A percentile compares a stretch with the other conserved stretches of the same genome.
These are phyloP conservation scores for Yarrowia sp. DNA, from an alignment of 805 yeast genomes.

Conservation along the genomic window DNA sequence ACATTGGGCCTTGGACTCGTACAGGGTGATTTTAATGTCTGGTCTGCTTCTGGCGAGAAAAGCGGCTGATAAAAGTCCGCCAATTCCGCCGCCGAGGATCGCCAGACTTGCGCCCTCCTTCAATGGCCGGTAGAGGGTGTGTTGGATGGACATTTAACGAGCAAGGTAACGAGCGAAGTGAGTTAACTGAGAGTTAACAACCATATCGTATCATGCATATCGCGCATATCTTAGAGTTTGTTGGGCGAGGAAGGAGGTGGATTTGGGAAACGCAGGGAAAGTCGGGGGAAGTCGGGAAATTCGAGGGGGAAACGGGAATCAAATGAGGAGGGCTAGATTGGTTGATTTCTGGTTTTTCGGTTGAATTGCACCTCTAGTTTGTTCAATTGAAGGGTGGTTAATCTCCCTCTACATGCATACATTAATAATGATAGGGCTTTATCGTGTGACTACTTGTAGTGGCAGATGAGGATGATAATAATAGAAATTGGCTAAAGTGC, in stretches of 20 bases:
- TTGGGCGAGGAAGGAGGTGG: too few species aligned
- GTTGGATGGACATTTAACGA: slow-evolving; percentile 20
- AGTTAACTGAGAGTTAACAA: background rate
- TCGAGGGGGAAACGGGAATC: background rate
- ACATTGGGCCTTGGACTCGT: slow-evolving; percentile 60
- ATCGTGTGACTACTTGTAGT: too few species aligned
- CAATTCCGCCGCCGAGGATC: slow-evolving; percentile 86
- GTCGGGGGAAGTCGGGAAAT: background rate
- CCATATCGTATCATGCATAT: slow-evolving; percentile 23
- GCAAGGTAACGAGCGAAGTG: background rate
- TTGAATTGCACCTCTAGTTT: too few species aligned
- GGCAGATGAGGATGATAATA: too few species aligned
- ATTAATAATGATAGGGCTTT: too few species aligned
- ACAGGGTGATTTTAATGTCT: slow-evolving; percentile 68
- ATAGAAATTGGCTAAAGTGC: too few species aligned
- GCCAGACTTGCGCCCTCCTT: slow-evolving; percentile 50
- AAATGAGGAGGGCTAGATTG: too few species aligned
- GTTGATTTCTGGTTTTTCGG: too few species aligned
- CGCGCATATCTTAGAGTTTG: slow-evolving; percentile 20
- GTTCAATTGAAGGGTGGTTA: too few species aligned
- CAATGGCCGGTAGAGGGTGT: slow-evolving; percentile 28
- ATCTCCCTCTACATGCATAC: too few species aligned
- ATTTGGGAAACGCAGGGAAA: background rate
- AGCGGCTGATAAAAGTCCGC: slow-evolving; percentile 68
- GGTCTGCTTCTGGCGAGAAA: slow-evolving; percentile 72